These are phyloP conservation scores for Camellia granthamiana DNA, from an alignment of 148 eudicot species.

Conservation along the genomic window DNA sequence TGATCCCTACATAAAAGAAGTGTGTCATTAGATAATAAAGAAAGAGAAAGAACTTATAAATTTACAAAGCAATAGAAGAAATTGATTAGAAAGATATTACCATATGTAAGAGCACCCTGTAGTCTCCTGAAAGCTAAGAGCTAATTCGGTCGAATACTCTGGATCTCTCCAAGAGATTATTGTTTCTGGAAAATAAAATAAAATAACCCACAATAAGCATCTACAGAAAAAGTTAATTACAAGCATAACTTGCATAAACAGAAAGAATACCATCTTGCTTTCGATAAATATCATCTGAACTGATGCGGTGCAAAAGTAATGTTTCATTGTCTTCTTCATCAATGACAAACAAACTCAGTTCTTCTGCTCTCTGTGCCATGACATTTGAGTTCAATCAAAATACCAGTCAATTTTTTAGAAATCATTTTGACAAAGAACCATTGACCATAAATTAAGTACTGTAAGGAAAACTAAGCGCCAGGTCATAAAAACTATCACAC, in stretches of 20 bases:
- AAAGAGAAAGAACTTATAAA: not conserved
- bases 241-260: not conserved
- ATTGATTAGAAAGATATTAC: slow-evolving; percentile 26
- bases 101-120: slow-evolving; percentile 93
- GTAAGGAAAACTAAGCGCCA: not conserved
- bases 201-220: not conserved
- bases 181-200: slow-evolving; percentile 50
- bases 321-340: slow-evolving; percentile 93
- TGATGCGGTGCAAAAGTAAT: slow-evolving; percentile 73
- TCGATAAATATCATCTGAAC: slow-evolving; percentile 77
- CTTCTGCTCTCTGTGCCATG: slow-evolving; percentile 72
- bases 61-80: slow-evolving; percentile 1
- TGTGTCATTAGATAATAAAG: not conserved
- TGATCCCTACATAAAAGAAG: slow-evolving; percentile 70
- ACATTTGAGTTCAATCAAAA: slow-evolving; percentile 4
- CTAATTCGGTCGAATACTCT: slow-evolving; percentile 74
- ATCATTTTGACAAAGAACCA: not conserved
- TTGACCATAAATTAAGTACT: not conserved
- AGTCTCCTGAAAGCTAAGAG: slow-evolving; percentile 94
- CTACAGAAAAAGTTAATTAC: not conserved
- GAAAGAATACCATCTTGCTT: slow-evolving; percentile 83
- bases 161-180: slow-evolving; percentile 99
- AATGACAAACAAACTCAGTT: slow-evolving; percentile 69
- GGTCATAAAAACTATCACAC: slow-evolving; percentile 30
- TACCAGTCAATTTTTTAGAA: not conserved